Conservation (phyloP, 2,329 filamentous ascomycete species). For the Plectosphaerella cucumerina region DNA sequence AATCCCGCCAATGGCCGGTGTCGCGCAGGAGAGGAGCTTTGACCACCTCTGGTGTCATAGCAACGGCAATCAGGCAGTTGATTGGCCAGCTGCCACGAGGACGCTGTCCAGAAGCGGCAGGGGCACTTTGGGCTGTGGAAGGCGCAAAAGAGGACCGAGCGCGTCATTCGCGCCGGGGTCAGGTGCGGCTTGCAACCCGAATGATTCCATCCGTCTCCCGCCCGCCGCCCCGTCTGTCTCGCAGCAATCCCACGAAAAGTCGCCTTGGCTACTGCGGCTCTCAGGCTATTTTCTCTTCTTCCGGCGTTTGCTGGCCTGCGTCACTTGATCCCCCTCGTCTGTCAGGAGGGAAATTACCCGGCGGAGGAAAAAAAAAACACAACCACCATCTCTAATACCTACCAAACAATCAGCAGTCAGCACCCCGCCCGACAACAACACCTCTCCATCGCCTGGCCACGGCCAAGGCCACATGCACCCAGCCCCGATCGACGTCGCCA, state of each 20-base stretch:
- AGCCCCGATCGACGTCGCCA: conserved; percentile 2
- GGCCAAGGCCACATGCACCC: conserved; percentile 10
- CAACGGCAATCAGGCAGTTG: background rate
- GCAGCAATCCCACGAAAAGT: no score
- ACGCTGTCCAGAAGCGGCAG: background rate
- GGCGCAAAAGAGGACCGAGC: conserved; percentile 5
- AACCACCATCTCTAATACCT: no score
- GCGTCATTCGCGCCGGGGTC: background rate
- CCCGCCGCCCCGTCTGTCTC: no score
- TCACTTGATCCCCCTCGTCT: background rate
- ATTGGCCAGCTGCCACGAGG: background rate
- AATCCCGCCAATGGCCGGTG: background rate
- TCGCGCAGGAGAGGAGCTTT: background rate
- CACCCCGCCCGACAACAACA: no score
- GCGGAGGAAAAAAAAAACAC: background rate
- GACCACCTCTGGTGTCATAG: conserved; percentile 1
- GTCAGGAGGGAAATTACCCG: background rate
- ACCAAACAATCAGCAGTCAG: no score
- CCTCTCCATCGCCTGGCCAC: conserved; percentile 4
- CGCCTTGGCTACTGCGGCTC: no score
- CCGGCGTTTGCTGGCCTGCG: background rate
- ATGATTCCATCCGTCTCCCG: background rate
- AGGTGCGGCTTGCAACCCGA: background rate
- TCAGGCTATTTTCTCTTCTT: background rate
- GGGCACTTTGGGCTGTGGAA: background rate